Percentiles rank a stretch among this genome's conserved stretches.
phyloP scores from a whole-genome alignment of 169 alveolate species.

The Cryptosporidium ryanae region DNA sequence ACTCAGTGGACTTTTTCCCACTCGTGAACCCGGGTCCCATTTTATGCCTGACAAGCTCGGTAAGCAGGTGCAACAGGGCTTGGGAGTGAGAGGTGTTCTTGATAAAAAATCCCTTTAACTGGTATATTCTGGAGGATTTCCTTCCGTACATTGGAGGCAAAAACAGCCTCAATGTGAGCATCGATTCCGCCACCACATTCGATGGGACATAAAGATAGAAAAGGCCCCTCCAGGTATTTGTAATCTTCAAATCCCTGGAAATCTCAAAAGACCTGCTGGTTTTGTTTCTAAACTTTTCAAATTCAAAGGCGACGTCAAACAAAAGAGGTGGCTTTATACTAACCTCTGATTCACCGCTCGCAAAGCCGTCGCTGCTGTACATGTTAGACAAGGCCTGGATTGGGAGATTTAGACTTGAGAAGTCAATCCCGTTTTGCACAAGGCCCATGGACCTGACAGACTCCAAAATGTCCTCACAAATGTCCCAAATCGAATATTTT shows the following conservation, averaged over 20 bases:
- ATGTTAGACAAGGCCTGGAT: no score
- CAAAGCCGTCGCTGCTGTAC: no score
- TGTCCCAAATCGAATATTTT: conserved; percentile 45
- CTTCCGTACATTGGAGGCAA: conserved; percentile 45
- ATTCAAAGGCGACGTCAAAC: conserved; percentile 39
- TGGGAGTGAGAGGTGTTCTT: conserved; percentile 5
- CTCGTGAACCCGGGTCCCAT: not conserved
- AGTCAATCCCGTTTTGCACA: conserved; percentile 4
- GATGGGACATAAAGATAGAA: conserved; percentile 10
- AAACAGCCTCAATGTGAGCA: conserved; percentile 1
- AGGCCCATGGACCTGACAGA: not conserved
- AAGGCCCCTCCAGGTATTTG: conserved; percentile 46
- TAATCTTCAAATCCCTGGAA: conserved; percentile 13
- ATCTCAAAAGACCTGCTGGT: not conserved
- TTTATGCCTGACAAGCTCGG: not conserved
- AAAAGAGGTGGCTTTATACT: conserved; percentile 31
- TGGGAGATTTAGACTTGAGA: not conserved
- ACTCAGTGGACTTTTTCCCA: not conserved
- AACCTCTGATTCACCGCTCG: no score
- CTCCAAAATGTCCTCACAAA: not conserved
- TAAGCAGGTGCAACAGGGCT: not conserved
- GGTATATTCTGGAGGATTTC: conserved; percentile 6
- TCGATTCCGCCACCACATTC: not conserved
- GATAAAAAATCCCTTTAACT: conserved; percentile 1
- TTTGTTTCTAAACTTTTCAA: conserved; percentile 20